Conservation (phyloP, 2,329 filamentous ascomycete species). For the Hortaea werneckii region DNA sequence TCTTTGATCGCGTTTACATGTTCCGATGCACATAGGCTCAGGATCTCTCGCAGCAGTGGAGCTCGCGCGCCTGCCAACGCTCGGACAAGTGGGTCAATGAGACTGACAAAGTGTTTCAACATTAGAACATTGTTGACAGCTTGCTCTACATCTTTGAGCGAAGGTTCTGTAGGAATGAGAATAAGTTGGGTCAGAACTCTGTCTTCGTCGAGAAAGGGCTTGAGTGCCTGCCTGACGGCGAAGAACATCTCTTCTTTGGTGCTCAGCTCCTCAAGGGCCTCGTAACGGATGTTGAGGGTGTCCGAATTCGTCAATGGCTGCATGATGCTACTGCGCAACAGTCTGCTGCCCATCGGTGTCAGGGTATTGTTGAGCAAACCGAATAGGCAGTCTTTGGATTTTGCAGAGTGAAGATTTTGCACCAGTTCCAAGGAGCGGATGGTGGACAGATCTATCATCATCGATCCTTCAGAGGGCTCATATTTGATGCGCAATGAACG, state of each 20-base stretch:
- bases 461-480: slow-evolving; percentile 77
- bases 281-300: slow-evolving; percentile 62
- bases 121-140: slow-evolving; percentile 79
- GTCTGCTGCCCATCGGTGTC: slow-evolving; percentile 79
- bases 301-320: slow-evolving; percentile 70
- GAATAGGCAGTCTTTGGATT: slow-evolving; percentile 73
- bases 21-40: slow-evolving; percentile 55
- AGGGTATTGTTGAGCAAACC: slow-evolving; percentile 74
- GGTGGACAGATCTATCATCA: slow-evolving; percentile 90
- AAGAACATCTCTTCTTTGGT: slow-evolving; percentile 78
- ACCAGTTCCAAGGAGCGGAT: slow-evolving; percentile 82
- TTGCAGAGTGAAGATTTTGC: slow-evolving; percentile 68
- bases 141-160: slow-evolving; percentile 62
- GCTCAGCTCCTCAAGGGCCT: slow-evolving; percentile 73
- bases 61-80: slow-evolving; percentile 56
- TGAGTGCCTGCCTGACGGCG: slow-evolving; percentile 64
- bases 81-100: slow-evolving; percentile 57
- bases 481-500: slow-evolving; percentile 80
- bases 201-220: slow-evolving; percentile 68
- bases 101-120: slow-evolving; percentile 69
- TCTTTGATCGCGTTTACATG: slow-evolving; percentile 51
- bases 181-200: slow-evolving; percentile 75
- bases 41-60: slow-evolving; percentile 55
- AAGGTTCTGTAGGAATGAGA: slow-evolving; percentile 56
- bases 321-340: slow-evolving; percentile 75